Percentiles rank a stretch among this genome's conserved stretches.
These are phyloP conservation scores for Pyrus communis DNA, from an alignment of 306 rosid genomes.

Conservation along the genomic window DNA sequence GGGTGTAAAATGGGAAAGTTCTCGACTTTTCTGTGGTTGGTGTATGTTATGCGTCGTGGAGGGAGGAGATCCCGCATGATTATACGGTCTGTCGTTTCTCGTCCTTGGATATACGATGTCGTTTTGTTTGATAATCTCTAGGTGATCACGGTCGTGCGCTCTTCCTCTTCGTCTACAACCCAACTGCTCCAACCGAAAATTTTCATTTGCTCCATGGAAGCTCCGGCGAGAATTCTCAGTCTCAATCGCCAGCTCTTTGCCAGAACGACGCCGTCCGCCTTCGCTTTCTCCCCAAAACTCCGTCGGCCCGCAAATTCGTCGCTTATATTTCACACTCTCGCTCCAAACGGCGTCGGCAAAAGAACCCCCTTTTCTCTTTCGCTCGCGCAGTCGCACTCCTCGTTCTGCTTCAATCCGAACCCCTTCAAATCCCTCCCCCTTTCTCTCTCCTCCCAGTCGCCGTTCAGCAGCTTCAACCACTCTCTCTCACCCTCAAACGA, in stretches of 20 bases:
- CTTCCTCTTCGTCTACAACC: neutral
- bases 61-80: neutral
- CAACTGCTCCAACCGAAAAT: neutral
- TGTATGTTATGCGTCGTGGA: conserved; percentile 1
- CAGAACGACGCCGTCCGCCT: conserved; percentile 20
- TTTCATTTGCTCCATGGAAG: conserved; percentile 42
- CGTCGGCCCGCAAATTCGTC: conserved; percentile 3
- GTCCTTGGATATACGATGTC: neutral
- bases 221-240: conserved; percentile 32
- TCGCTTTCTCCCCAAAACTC: neutral
- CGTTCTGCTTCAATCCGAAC: conserved; percentile 11
- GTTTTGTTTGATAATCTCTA: neutral
- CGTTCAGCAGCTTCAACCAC: conserved; percentile 11
- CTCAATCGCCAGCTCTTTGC: conserved; percentile 33
- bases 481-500: conserved; percentile 20
- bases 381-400: conserved; percentile 18
- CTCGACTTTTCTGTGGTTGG: neutral
- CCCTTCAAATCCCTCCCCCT: conserved; percentile 33
- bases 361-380: conserved; percentile 17
- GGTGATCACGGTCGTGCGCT: neutral
- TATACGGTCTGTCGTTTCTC: neutral
- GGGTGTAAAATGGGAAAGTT: neutral
- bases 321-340: neutral
- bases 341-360: neutral
- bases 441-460: conserved; percentile 33